Percentiles rank a stretch among this genome's conserved stretches.
phyloP scores from a whole-genome alignment of 768 basidiomycete species.

The Rickenella mellea region DNA sequence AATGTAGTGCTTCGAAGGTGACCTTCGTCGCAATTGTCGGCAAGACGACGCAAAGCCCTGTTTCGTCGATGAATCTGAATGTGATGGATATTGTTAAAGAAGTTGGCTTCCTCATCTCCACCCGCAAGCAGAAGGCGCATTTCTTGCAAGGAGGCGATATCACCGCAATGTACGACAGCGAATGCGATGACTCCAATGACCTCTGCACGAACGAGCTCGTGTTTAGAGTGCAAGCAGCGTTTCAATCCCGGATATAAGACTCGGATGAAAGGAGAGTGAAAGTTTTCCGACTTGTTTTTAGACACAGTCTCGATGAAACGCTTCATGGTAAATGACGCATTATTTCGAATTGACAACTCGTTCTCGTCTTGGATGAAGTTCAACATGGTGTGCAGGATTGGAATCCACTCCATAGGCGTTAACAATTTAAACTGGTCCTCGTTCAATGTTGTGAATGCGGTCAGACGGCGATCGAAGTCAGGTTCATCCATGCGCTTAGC shows the following conservation, averaged over 20 bases:
- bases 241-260: slow-evolving; percentile 72
- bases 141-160: slow-evolving; percentile 57
- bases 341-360: slow-evolving; percentile 80
- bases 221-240: slow-evolving; percentile 67
- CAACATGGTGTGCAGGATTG: slow-evolving; percentile 74
- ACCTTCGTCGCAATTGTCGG: slow-evolving; percentile 62
- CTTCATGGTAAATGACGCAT: slow-evolving; percentile 65
- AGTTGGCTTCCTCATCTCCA: slow-evolving; percentile 90
- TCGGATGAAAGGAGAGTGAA: slow-evolving; percentile 46
- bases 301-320: slow-evolving; percentile 65
- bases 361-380: slow-evolving; percentile 83
- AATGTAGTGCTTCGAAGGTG: slow-evolving; percentile 60
- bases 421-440: slow-evolving; percentile 47
- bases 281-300: slow-evolving; percentile 18
- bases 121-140: slow-evolving; percentile 73
- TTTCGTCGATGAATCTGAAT: slow-evolving; percentile 86
- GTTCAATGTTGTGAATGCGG: slow-evolving; percentile 68
- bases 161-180: slow-evolving; percentile 55
- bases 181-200: slow-evolving; percentile 70
- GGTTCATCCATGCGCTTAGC: slow-evolving; percentile 78
- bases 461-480: slow-evolving; percentile 80
- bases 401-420: slow-evolving; percentile 58
- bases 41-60: slow-evolving; percentile 76
- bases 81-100: slow-evolving; percentile 94
- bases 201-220: slow-evolving; percentile 83